phyloP scores from a whole-genome alignment of 2,329 filamentous ascomycete genomes.

The Phyllosticta citriasiana region DNA sequence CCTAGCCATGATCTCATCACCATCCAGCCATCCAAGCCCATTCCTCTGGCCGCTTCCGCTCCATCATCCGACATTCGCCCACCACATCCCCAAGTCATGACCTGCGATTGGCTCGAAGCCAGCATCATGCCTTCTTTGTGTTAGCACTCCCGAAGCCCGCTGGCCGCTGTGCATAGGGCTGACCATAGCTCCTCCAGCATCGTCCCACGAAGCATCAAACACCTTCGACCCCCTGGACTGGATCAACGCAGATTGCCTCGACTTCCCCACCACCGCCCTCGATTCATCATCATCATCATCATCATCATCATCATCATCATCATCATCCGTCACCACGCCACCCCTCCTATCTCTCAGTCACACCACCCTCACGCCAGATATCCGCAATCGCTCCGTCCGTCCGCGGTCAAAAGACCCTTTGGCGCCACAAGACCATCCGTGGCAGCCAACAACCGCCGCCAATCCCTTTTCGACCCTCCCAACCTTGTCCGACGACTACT shows the following conservation, averaged over 20 bases:
- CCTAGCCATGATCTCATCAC: conserved; percentile 10
- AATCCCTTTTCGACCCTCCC: conserved; percentile 8
- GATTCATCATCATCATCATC: conserved; percentile 12
- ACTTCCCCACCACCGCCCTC: conserved; percentile 18
- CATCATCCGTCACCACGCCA: conserved; percentile 9
- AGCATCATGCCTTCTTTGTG: conserved; percentile 4
- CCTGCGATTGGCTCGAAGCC: conserved; percentile 10
- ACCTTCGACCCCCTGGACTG: conserved; percentile 16
- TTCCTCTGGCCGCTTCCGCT: background rate
- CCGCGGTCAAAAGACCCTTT: conserved; percentile 12
- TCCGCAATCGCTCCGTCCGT: background rate
- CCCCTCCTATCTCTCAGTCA: conserved; percentile 12
- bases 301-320: background rate
- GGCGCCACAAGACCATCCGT: background rate
- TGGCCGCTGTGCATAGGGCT: conserved; percentile 6
- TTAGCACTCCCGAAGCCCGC: conserved; percentile 3
- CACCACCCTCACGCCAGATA: conserved; percentile 7
- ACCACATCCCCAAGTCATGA: conserved; percentile 2
- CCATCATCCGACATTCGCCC: conserved; percentile 1
- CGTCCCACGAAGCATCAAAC: conserved; percentile 9
- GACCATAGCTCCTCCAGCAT: conserved; percentile 3
- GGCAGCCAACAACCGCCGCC: conserved; percentile 5
- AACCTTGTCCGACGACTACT: conserved; percentile 6
- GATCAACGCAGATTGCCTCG: conserved; percentile 21
- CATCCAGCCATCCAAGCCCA: background rate